Base-by-base conservation (phyloP, 75 land plant species). In the Ceratopteris richardii region DNA sequence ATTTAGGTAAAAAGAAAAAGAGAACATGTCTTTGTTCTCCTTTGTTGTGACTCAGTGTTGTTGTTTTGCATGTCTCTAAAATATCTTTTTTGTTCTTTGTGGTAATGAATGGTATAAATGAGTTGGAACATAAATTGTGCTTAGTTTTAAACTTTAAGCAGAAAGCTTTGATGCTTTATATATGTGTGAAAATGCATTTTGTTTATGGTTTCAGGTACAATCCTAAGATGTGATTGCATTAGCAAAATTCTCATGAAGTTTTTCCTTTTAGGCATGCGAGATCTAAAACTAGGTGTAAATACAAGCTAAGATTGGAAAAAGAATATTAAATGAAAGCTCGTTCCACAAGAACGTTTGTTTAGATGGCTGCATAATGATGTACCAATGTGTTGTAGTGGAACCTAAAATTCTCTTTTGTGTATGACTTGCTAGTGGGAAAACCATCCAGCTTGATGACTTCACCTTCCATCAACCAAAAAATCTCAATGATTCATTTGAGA, bases 401-500 rank as follows among this genome's bases (percentile, higher is more conserved):
- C 33, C 17, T 10, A 28, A 26, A 33, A 33, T 9, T n/a, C n/a
- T n/a, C n/a, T 33, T 4, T 33, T 33, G 9, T 4, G 9, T 33
- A 9, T 46, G 22, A 18, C 17, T 46, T 46, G 22, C 83, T n/a
- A 94, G 98, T 82, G 98, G 98, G 30, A 94, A 94, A 66, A 94
- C 98, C 0, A 90, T 94, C 50, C 96, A 94, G 67, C 98, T 94
- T 53, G 98, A 94, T 76, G 98, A 94, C 63, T 96, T 94, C 40
- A 94, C 98, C 33, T 94, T 94, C 68, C 98, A 94, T 56, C 98
- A 94, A 65, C 90, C 96, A 79, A 96, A 90, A 25, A 94, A 94
- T 55, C 66, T 94, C 63, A 94, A 26, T 81, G 98, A 56, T 94
- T 94, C 70, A 94, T 90, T 53, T 81, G 96, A 21, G 98, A 94